phyloP scores from a whole-genome alignment of 176 grass and related monocot species.

The Rhynchospora pubera region DNA sequence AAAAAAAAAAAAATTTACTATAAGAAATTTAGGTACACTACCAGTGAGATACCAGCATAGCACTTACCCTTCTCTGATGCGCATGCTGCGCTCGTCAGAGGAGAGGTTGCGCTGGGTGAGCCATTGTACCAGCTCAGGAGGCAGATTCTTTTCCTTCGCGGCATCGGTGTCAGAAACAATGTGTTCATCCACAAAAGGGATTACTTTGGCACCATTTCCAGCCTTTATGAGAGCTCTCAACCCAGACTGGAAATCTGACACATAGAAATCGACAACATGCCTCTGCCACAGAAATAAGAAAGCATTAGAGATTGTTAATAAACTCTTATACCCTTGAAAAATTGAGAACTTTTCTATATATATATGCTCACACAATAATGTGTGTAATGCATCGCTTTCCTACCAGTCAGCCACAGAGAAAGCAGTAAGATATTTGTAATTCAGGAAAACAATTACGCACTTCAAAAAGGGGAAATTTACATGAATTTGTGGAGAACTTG shows the following conservation, averaged over 20 bases:
- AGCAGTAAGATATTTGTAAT: too few relatives aligned
- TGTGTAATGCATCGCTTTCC: background rate
- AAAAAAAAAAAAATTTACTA: background rate
- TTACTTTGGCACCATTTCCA: constrained; percentile 57
- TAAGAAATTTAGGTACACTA: background rate
- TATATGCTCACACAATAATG: background rate
- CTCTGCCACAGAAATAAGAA: constrained; percentile 40
- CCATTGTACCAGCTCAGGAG: constrained; percentile 82
- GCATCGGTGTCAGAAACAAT: constrained; percentile 62
- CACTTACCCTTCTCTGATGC: constrained; percentile 91
- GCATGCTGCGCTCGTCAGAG: constrained; percentile 67
- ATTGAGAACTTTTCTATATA: background rate
- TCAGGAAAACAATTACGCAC: too few relatives aligned
- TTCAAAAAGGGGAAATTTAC: too few relatives aligned
- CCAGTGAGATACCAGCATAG: background rate
- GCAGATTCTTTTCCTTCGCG: constrained; percentile 54
- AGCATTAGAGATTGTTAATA: background rate
- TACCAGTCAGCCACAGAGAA: background rate
- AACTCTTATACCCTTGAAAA: background rate
- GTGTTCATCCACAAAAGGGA: constrained; percentile 69
- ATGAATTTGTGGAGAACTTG: background rate
- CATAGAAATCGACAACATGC: constrained; percentile 84
- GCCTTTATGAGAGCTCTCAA: constrained; percentile 71
- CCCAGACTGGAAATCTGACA: constrained; percentile 91
- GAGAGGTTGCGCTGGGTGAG: constrained; percentile 64